These are phyloP conservation scores for Leucocoprinus sp. DNA, from an alignment of 768 basidiomycete genomes.

Conservation along the genomic window DNA sequence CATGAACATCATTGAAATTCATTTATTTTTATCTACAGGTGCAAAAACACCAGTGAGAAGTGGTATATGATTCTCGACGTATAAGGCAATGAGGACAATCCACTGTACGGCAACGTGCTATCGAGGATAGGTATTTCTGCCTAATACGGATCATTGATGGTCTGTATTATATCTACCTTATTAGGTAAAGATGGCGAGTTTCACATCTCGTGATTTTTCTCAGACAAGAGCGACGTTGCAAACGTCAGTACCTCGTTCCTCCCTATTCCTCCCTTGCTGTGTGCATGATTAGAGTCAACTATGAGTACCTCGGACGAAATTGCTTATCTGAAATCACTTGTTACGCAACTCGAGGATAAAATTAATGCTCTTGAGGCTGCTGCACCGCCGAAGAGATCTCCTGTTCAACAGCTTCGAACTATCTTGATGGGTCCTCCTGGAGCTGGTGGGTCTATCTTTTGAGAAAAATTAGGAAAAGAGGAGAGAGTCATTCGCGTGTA, in stretches of 20 bases:
- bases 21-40: no score
- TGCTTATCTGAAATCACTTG: slow-evolving; percentile 91
- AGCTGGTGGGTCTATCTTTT: slow-evolving; percentile 56
- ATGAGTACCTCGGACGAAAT: slow-evolving; percentile 76
- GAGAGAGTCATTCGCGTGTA: slow-evolving; percentile 2
- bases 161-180: no score
- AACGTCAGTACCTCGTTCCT: slow-evolving; percentile 8
- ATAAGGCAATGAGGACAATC: no score
- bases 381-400: slow-evolving; percentile 39
- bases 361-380: slow-evolving; percentile 75
- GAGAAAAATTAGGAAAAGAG: no score
- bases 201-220: slow-evolving; percentile 7
- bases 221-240: slow-evolving; percentile 7
- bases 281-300: no score
- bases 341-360: slow-evolving; percentile 85
- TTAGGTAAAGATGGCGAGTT: no score
- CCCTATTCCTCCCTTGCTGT: slow-evolving; percentile 9
- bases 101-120: no score
- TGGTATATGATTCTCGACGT: no score
- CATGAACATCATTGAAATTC: no score
- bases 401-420: slow-evolving; percentile 75
- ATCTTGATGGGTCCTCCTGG: slow-evolving; percentile 96
- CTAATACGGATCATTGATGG: no score
- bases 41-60: no score
- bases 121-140: no score